phyloP scores from a whole-genome alignment of 139 green algal genomes.

The Haematococcus lacustris region DNA sequence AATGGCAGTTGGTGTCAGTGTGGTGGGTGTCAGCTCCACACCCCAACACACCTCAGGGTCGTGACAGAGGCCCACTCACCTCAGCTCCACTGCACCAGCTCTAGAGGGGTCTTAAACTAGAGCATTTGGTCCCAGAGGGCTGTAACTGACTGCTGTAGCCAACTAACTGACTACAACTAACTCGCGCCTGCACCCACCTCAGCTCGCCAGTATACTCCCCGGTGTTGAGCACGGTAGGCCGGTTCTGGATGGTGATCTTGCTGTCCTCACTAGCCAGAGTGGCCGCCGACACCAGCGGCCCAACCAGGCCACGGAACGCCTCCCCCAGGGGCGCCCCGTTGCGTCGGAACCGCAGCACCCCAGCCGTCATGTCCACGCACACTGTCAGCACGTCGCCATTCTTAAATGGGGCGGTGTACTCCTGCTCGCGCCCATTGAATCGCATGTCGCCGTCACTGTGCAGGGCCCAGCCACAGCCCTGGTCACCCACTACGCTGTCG shows the following conservation, averaged over 20 bases:
- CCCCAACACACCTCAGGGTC: too few relatives aligned
- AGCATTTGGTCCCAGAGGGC: too few relatives aligned
- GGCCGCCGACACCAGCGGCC: conserved; percentile 45
- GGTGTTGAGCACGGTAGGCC: conserved; percentile 54
- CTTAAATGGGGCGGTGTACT: conserved; percentile 46
- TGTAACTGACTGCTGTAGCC: too few relatives aligned
- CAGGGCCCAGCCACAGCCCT: conserved; percentile 45
- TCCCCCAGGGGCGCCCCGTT: conserved; percentile 43
- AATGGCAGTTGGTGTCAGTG: too few relatives aligned
- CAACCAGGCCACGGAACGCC: conserved; percentile 40
- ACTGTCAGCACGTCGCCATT: conserved; percentile 57
- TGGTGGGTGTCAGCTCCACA: too few relatives aligned
- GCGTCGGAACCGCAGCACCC: conserved; percentile 37
- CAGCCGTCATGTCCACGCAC: conserved; percentile 31
- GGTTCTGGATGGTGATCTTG: conserved; percentile 63
- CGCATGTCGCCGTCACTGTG: conserved; percentile 54
- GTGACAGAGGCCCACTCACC: too few relatives aligned
- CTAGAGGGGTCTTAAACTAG: too few relatives aligned
- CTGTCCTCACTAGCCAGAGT: conserved; percentile 50
- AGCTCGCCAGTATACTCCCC: conserved; percentile 56
- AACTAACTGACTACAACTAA: not conserved
- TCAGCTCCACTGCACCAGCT: too few relatives aligned
- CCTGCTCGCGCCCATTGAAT: conserved; percentile 39
- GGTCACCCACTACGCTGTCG: conserved; percentile 36
- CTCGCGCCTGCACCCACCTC: conserved; percentile 11